These are phyloP conservation scores for Polychytrium aggregatum DNA, from an alignment of 192 early-diverging fungal genomes.

Conservation along the genomic window DNA sequence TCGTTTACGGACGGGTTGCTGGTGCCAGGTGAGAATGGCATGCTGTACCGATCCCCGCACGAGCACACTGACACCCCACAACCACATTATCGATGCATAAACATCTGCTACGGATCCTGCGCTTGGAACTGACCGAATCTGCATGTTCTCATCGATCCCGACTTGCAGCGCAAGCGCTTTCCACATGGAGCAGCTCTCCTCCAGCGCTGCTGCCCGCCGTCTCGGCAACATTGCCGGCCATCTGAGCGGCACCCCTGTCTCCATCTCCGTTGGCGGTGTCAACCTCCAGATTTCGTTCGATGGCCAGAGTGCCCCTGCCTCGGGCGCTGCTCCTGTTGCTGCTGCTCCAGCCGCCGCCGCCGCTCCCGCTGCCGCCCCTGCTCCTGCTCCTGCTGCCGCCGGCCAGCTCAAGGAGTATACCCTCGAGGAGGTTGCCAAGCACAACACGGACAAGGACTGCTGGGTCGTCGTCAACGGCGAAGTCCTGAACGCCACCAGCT, in stretches of 20 bases:
- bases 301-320: constrained; percentile 20
- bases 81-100: not conserved
- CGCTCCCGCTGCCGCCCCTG: constrained; percentile 24
- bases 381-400: constrained; percentile 18
- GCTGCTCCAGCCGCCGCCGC: constrained; percentile 16
- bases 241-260: constrained; percentile 28
- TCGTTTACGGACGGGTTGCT: constrained; percentile 90
- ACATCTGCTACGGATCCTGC: not conserved
- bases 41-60: no score
- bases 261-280: constrained; percentile 46
- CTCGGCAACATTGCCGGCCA: constrained; percentile 55
- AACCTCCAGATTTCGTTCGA: constrained; percentile 51
- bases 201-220: constrained; percentile 44
- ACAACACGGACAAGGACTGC: constrained; percentile 69
- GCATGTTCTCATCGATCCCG: no score
- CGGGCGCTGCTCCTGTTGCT: constrained; percentile 8
- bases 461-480: constrained; percentile 81
- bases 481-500: constrained; percentile 66
- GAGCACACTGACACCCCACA: not conserved
- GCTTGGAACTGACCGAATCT: not conserved
- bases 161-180: constrained; percentile 47
- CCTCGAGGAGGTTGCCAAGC: constrained; percentile 71
- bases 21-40: constrained; percentile 45
- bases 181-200: constrained; percentile 42
- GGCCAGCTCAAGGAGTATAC: constrained; percentile 39